Evolutionary conservation across 1,284 basidiomycete species (phyloP), one percentile per base, ranked within the genome.

Genomic region (Irpex rosettiformis): DNA sequence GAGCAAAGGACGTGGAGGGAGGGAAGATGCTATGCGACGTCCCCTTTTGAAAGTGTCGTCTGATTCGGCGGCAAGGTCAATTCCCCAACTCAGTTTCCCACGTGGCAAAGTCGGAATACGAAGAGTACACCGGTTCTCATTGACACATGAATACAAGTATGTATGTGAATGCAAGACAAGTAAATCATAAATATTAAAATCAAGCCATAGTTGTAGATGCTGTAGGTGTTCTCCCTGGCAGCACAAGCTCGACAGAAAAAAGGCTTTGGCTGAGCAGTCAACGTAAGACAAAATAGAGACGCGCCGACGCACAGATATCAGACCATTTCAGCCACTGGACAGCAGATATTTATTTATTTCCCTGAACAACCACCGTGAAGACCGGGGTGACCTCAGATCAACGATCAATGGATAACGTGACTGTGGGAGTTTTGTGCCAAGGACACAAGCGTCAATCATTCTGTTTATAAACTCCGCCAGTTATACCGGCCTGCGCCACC

Each of bases 51-150:
- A 45, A 47, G 43, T 47, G 54, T 61, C 60, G 60, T 60, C 40
- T 61, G 65, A 65, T 60, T 58, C 25, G 45, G 57, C 57, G 57
- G 57, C 53, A 55, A 55, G 57, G 61, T 27, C 59, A 40, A 58
- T 58, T 40, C 54, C 57, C 47, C 42, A 30, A 49, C 42, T 33
- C 28, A 33, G 48, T 29, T 65, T 65, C 64, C 60, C 65, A 67
- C 66, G 67, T 68, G 67, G 65, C 56, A 61, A 61, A 64, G 59
- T 60, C 48, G 55, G 63, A 62, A 65, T 65, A 67, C 65, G 64
- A 60, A 51, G 8, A 51, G 25, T 25, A 11, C 22, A 47, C 45
- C 48, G 48, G 30, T n/a, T 22, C 27, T n/a, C 6, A 10, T 37
- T 54, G 22, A 6, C 52, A 40, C 52, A 18, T 27, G 37, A 16